Base-by-base conservation (phyloP, 805 yeast genomes). In the Cyberlindnera mississippiensis region DNA sequence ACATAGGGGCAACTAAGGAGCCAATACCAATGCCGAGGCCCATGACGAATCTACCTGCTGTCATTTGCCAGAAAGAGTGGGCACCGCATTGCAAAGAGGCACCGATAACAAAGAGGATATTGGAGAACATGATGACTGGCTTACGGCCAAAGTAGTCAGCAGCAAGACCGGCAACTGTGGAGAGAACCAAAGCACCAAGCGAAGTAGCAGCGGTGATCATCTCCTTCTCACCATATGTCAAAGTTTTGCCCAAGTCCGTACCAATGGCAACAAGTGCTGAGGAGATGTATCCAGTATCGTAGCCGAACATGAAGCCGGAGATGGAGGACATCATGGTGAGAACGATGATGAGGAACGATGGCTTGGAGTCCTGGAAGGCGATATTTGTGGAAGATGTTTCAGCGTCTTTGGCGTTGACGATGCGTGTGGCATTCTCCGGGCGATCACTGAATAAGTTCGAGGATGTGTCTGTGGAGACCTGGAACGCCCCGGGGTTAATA, bases 1-100 rank as follows among this genome's bases (percentile, higher is more conserved):
- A 89, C 43, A 91, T 71, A 1, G 98, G 98, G 13, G 97, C 87
- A 42, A 89, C 83, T 40, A 91, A 69, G 2, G 97, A 89, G 1
- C 97, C 97, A 41, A 86, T 75, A 51, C 98, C 98, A 17, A 91
- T 96, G 53, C 96, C 98, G 61, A 85, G 85, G 13, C 98, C 98
- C 82, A 91, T 85, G 33, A 31, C 15, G 22, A 31, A 31, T 60
- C 99, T 75, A 32, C 99, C 99, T 11, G 67, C 80, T 46, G 87
- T 82, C 97, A 91, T 91, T 34, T 85, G 80, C 93, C 96, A 87
- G 43, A 87, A 81, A 4, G 80, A 69, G 40, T 77, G 76, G 8
- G 97, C 78, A 28, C 82, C 84, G 43, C 91, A 76, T 67, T 91
- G 98, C 46, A 90, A 68, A 33, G 78, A 75, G 16, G 95, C 86